Evolutionary conservation across 2,329 filamentous ascomycete species (phyloP), one percentile per base, ranked within the genome.

Genomic region (Albophoma yamanashiensis): DNA sequence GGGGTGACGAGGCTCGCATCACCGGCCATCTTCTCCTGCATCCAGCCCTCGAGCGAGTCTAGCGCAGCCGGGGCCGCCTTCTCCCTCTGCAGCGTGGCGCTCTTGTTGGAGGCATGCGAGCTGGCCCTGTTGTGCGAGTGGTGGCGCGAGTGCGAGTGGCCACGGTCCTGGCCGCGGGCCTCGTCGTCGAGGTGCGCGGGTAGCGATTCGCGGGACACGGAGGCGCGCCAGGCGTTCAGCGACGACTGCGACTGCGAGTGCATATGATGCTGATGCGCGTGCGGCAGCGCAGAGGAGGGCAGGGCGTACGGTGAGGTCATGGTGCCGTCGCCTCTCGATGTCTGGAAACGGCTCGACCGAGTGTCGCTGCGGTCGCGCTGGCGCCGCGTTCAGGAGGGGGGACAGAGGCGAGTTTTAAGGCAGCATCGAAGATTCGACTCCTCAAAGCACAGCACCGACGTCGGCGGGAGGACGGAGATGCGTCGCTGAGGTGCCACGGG

Each of bases 271-370:
- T 77, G 73, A 64, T 81, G 76, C 60, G 75, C 76, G 64, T 79
- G 79, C 58, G 78, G 76, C 55, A 82, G 69, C 45, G 79, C 74
- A 42, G 80, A 75, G 42, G 79, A 76, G n/a, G 82, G 82, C 59
- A 84, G 70, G 58, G 77, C 74, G 67, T 82, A 84, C 27, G 82
- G 78, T 43, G 81, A 79, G 62, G 79, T 76, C 78, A 82, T 82
- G 15, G 2, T 40, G 45, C 14, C 36, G n/a, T 55, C 34, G 31
- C 15, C 25, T n/a, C n/a, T 52, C 47, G 8, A 36, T 47, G 56
- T 31, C 43, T 45, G 38, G 8, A 55, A 60, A 43, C 59, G 55
- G 55, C 38, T 60, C 55, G 45, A 17, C 34, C 43, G 15, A 9
- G 20, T 20, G 38, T 38, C 36, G 25, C 17, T 47, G 40, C 31